Base-by-base conservation (phyloP, 371 early-diverging fungal species). In the Blakeslea trispora region DNA sequence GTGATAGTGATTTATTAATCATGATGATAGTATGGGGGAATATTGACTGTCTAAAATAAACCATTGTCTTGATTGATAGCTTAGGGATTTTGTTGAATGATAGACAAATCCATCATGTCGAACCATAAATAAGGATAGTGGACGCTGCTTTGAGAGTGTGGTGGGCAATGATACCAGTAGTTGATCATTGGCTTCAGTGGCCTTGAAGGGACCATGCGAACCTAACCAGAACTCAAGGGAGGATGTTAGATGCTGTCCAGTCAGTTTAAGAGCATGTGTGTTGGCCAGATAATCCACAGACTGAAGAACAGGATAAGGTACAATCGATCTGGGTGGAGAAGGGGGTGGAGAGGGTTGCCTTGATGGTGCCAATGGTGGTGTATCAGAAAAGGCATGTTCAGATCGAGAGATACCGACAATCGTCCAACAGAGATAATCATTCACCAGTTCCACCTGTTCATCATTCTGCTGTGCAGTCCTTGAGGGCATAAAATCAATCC, bases 381-480 rank as follows among this genome's bases (percentile, higher is more conserved):
- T 59, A 10, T 78, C 79, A 19, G 70, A 62, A 59, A 75, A 80
- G 2, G 73, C 74, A 53, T 81, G 79, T 47, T 81, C 79, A 57
- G 79, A 79, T 45, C 77, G 79, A 44, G 78, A 63, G 40, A 78
- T 75, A 44, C 91, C 89, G 31, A 91, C 90, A 55, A 91, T 90
- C 5, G 92, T 92, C 92, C 92, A 92, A 73, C 91, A 92, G 39
- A 89, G 76, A 66, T 84, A 84, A 57, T 92, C 91, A 63, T 90
- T 89, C 11, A 90, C 69, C 28, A 31, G 64, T 64, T 50, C 71
- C 71, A 32, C 52, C 2, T 45, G 24, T 53, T 35, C 41, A 3
- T 31, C 7, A n/a, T 45, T 15, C 11, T 50, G 18, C 52, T 45
- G 43, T 17, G 39, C 50, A 45, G 51, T 17, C 42, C 14, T 55